These are phyloP conservation scores for Luvunga scandens DNA, from an alignment of 345 rosid genomes.

Conservation along the genomic window DNA sequence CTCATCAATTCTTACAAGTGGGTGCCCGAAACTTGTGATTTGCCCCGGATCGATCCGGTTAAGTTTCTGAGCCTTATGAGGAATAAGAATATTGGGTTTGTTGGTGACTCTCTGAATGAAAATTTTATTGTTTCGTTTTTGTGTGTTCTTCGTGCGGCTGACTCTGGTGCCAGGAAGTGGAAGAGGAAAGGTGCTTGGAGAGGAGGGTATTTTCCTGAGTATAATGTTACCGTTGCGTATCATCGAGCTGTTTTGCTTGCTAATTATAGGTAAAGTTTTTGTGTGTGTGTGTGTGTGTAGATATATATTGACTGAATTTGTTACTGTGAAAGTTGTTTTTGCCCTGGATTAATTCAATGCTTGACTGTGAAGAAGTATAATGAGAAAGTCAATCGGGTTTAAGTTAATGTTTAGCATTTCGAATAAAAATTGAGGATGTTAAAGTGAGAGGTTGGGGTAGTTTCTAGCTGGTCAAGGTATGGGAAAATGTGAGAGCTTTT, in stretches of 20 bases:
- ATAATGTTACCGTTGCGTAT: conserved; percentile 83
- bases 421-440: neutral
- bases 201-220: conserved; percentile 84
- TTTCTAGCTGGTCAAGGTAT: neutral
- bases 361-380: neutral
- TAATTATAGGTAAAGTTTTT: conserved; percentile 54
- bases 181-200: conserved; percentile 96
- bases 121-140: conserved; percentile 75
- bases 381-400: neutral
- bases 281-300: too few relatives aligned
- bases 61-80: conserved; percentile 63
- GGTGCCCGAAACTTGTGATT: conserved; percentile 62
- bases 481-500: neutral
- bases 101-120: conserved; percentile 93
- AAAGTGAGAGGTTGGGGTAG: neutral
- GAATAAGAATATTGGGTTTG: conserved; percentile 72
- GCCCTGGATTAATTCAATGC: neutral
- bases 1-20: conserved; percentile 81
- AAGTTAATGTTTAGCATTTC: neutral
- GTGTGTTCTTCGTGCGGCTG: conserved; percentile 78
- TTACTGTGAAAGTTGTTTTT: neutral
- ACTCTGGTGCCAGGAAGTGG: conserved; percentile 71
- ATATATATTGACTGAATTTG: neutral
- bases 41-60: conserved; percentile 57
- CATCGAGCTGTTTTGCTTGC: conserved; percentile 91